Conservation (phyloP, 768 basidiomycete species). For the Gelatoporia subvermispora region DNA sequence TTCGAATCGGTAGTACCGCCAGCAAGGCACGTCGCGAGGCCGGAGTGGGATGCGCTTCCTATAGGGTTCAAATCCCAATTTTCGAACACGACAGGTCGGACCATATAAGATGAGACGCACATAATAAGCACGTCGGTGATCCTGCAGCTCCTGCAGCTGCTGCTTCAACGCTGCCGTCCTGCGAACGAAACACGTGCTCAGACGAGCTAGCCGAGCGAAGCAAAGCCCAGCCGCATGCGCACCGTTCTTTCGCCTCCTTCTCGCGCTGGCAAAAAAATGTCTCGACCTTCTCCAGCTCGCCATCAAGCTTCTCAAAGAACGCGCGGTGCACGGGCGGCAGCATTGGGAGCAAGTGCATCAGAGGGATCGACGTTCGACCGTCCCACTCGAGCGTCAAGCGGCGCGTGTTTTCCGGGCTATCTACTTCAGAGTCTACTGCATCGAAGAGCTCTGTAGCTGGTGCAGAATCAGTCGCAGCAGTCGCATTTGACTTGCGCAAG, state of each 20-base stretch:
- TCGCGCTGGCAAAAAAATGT: conserved; percentile 74
- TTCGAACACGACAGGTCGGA: not conserved
- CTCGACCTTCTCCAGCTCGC: conserved; percentile 81
- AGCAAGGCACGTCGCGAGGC: not conserved
- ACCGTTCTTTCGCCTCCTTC: conserved; percentile 46
- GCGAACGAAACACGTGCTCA: too few relatives aligned
- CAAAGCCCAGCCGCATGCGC: conserved; percentile 3
- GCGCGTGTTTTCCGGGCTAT: too few relatives aligned
- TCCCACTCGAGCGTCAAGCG: conserved; percentile 8
- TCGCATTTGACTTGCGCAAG: not conserved
- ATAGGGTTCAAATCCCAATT: not conserved
- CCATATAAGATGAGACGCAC: conserved; percentile 29
- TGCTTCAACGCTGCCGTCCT: conserved; percentile 40
- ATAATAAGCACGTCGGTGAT: conserved; percentile 57
- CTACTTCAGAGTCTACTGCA: not conserved
- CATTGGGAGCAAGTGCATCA: conserved; percentile 38
- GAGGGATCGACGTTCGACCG: conserved; percentile 14
- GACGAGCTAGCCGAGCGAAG: not conserved
- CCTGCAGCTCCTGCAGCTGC: conserved; percentile 71
- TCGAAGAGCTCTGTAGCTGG: not conserved
- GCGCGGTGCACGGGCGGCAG: conserved; percentile 56
- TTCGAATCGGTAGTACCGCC: too few relatives aligned
- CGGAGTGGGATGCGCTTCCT: conserved; percentile 13
- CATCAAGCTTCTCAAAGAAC: conserved; percentile 77
- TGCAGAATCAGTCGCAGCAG: not conserved